A percentile compares a stretch with the other conserved stretches of the same genome.
Conservation (phyloP, 495 filamentous ascomycete species). For the Aspergillus carlsbadensis region DNA sequence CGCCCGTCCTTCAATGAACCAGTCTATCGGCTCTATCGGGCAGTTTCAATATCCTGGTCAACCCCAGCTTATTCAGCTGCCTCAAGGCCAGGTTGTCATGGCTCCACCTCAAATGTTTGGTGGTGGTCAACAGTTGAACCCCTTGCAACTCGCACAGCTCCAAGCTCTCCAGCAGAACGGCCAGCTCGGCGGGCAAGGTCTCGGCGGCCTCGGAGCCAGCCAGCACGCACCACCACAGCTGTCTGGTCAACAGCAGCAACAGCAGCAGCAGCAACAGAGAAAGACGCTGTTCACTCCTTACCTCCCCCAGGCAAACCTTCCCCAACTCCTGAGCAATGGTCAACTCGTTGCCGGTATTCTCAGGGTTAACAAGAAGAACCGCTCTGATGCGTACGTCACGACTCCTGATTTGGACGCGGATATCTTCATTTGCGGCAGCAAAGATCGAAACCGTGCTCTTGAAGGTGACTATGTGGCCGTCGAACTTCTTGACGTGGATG, state of each 20-base stretch:
- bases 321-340: constrained; percentile 85
- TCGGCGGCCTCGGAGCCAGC: constrained; percentile 62
- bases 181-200: constrained; percentile 75
- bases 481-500: constrained; percentile 95
- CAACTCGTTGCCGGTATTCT: constrained; percentile 95
- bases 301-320: constrained; percentile 90
- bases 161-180: constrained; percentile 82
- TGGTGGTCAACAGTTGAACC: constrained; percentile 80
- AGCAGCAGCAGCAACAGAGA: constrained; percentile 86
- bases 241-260: constrained; percentile 56
- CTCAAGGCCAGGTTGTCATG: constrained; percentile 77
- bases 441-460: constrained; percentile 92
- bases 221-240: constrained; percentile 71
- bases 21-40: constrained; percentile 82
- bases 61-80: constrained; percentile 84
- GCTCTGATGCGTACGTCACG: constrained; percentile 96
- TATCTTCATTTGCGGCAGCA: constrained; percentile 99
- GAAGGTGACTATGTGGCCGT: constrained; percentile 95
- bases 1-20: constrained; percentile 76
- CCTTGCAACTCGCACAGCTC: constrained; percentile 85
- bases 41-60: constrained; percentile 90
- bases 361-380: constrained; percentile 98
- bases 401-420: constrained; percentile 94
- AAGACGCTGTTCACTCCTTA: constrained; percentile 99
- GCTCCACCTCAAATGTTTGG: constrained; percentile 72